phyloP scores from a whole-genome alignment of 192 early-diverging fungal genomes.

The Podila verticillata region DNA sequence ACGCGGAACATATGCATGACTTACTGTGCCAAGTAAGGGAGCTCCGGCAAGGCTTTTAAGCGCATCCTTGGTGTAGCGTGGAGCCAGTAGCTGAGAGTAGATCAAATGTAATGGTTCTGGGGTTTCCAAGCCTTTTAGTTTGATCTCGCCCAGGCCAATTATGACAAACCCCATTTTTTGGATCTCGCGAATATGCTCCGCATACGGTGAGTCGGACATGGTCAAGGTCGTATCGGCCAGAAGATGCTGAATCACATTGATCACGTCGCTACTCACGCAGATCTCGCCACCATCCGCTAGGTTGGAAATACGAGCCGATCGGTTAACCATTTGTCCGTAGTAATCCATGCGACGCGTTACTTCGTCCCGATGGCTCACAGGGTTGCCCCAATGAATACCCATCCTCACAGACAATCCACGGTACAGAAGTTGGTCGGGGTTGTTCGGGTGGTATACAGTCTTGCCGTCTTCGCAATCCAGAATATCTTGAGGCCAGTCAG shows the following conservation, averaged over 20 bases:
- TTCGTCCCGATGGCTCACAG: conserved; percentile 89
- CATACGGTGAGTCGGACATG: conserved; percentile 25
- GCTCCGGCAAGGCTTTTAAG: conserved; percentile 17
- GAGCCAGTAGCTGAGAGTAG: conserved; percentile 13
- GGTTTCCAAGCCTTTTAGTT: conserved; percentile 90
- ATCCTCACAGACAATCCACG: conserved; percentile 90
- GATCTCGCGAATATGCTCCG: conserved; percentile 51
- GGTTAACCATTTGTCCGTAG: conserved; percentile 94
- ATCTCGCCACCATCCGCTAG: conserved; percentile 92
- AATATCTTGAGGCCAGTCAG: conserved; percentile 91
- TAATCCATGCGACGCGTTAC: conserved; percentile 97
- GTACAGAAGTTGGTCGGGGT: conserved; percentile 71
- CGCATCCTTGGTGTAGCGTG: conserved; percentile 14
- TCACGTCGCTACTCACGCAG: conserved; percentile 85
- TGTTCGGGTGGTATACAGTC: conserved; percentile 70
- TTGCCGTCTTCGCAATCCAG: conserved; percentile 79
- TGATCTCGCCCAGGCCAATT: conserved; percentile 81
- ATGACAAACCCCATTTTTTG: conserved; percentile 73
- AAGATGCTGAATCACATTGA: conserved; percentile 34
- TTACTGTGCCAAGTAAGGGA: not conserved
- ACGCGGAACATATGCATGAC: conserved; percentile 56
- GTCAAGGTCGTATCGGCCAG: conserved; percentile 25
- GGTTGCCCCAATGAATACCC: conserved; percentile 92
- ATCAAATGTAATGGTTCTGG: conserved; percentile 84
- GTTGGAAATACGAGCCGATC: conserved; percentile 81